Base-by-base conservation (phyloP, 2,329 filamentous ascomycete species). In the Trichocomaceae sp. region DNA sequence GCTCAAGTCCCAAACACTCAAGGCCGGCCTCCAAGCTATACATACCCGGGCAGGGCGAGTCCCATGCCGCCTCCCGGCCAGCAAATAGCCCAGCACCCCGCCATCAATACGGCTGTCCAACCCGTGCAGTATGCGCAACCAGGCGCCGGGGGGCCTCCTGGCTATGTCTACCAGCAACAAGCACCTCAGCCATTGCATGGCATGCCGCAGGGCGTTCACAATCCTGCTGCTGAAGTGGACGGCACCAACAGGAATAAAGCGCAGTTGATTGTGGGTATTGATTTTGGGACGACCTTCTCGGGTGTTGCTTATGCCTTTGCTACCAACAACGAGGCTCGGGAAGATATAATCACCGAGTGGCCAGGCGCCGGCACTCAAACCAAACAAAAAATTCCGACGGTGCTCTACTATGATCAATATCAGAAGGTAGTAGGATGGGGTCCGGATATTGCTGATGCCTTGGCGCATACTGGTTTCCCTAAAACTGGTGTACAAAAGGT, bases 341-440 rank as follows among this genome's bases (percentile, higher is more conserved):
- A 97, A 74, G 92, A 97, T 72, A 97, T 97, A 65, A 99, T 99
- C 65, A 95, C 92, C 60, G 93, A 99, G 76, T 99, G 93, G 93
- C 93, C 93, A 23, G 93, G 93, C 63, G 91, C 93, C 35, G 93
- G 93, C 63, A 96, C 93, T 55, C 92, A 96, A 72, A 96, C 93
- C 50, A 97, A 97, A 77, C 93, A 99, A 76, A 99, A 99, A 93
- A 97, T 99, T 64, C 93, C 93, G 15, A 97, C 93, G 13, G 93
- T 99, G n/a, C 83, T 99, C 58, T 99, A 99, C 78, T 99, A 99
- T 70, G 93, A 99, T 70, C 92, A 97, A 75, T 96, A 96, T 73
- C 93, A 99, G 69, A 96, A 97, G 74, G 93, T 99, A 48, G 93
- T 97, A n/a, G 93, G 93, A 64, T 99, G 93, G 93, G 93, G 93